phyloP scores from a whole-genome alignment of 306 rosid species.

The Prunus davidiana region DNA sequence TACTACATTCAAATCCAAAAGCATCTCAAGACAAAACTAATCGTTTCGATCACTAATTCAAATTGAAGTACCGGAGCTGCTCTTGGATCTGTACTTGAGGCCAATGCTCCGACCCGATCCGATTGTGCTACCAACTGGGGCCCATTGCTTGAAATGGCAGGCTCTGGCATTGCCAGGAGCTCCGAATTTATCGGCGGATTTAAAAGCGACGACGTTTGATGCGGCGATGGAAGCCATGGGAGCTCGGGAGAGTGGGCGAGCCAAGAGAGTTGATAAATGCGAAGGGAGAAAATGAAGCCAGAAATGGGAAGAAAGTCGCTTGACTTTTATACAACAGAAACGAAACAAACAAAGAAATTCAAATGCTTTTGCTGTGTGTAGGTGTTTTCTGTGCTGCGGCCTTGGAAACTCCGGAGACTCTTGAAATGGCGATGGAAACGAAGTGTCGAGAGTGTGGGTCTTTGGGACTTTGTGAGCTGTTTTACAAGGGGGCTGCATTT shows the following conservation, averaged over 20 bases:
- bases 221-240: constrained; percentile 68
- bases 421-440: constrained; percentile 42
- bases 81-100: constrained; percentile 45
- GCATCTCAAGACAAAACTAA: not conserved
- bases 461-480: not conserved
- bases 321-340: constrained; percentile 4
- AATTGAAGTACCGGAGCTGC: constrained; percentile 41
- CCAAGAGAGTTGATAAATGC: constrained; percentile 11
- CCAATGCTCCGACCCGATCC: constrained; percentile 26
- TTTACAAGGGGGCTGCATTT: not conserved
- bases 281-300: constrained; percentile 17
- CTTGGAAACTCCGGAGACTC: constrained; percentile 57
- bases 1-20: not conserved
- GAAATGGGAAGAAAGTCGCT: constrained; percentile 20
- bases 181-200: constrained; percentile 31
- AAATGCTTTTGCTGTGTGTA: not conserved
- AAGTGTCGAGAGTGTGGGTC: constrained; percentile 5
- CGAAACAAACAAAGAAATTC: not conserved
- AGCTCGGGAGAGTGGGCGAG: constrained; percentile 28
- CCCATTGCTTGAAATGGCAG: constrained; percentile 46
- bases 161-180: constrained; percentile 25
- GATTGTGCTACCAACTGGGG: constrained; percentile 28
- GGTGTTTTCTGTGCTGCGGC: constrained; percentile 16
- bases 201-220: constrained; percentile 52
- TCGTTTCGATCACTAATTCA: not conserved